Evolutionary conservation across 2,329 filamentous ascomycete genomes (phyloP).

Genomic region (Trichoderma oligosporum): DNA sequence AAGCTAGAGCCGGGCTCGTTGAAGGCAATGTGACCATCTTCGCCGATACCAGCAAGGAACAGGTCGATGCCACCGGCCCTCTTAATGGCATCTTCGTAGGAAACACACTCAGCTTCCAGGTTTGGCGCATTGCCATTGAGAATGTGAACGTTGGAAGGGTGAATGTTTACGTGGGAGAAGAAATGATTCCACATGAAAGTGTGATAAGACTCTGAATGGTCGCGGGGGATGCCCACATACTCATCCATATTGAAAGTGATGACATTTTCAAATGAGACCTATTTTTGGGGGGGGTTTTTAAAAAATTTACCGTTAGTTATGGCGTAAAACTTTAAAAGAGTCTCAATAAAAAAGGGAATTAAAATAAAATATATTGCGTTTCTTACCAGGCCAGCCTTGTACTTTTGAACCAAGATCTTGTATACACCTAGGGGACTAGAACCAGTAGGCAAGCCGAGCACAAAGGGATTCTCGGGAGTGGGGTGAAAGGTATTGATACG

Average conservation of each 20-base stretch:
- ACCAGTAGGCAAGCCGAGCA: constrained; percentile 78
- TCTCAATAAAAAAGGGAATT: constrained; percentile 20
- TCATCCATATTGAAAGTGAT: constrained; percentile 95
- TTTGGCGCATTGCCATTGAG: constrained; percentile 76
- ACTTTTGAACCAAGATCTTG: constrained; percentile 66
- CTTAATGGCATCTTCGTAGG: constrained; percentile 76
- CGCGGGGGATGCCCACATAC: constrained; percentile 77
- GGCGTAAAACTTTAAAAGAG: not conserved
- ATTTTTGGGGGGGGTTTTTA: constrained; percentile 18
- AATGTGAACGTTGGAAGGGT: constrained; percentile 78
- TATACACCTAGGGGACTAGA: constrained; percentile 78
- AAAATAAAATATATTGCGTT: not conserved
- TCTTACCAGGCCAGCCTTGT: constrained; percentile 60
- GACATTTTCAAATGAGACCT: constrained; percentile 83
- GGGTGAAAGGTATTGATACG: constrained; percentile 76
- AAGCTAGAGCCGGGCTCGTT: constrained; percentile 83
- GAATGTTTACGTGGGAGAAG: constrained; percentile 80
- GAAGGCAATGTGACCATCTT: constrained; percentile 86
- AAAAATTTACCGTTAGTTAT: not conserved
- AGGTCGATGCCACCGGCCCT: constrained; percentile 75
- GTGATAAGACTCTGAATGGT: constrained; percentile 83
- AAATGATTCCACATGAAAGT: constrained; percentile 93
- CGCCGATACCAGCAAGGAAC: constrained; percentile 79
- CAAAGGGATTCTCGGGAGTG: constrained; percentile 68
- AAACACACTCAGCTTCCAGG: constrained; percentile 70